Percentiles rank a stretch among this genome's conserved stretches.
Evolutionary conservation across 2,329 filamentous ascomycete species (phyloP).

Genomic region (Aspergillus transmontanensis): DNA sequence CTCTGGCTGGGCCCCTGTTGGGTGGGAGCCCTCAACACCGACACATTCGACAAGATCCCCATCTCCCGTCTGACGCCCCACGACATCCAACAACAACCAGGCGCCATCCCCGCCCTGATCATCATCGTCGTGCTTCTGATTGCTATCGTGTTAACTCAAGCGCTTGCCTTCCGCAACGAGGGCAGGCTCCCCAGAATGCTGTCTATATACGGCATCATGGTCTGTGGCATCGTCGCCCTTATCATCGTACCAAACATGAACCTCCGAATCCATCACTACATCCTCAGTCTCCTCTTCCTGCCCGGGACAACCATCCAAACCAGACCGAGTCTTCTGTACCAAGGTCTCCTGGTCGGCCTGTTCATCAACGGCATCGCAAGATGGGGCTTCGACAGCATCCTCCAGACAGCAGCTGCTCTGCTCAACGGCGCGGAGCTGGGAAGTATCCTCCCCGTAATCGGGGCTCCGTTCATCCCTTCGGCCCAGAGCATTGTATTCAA

Average conservation of each 20-base stretch:
- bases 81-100: constrained; percentile 62
- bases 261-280: constrained; percentile 66
- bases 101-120: constrained; percentile 60
- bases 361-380: constrained; percentile 66
- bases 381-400: constrained; percentile 65
- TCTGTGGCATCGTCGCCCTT: constrained; percentile 47
- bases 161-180: constrained; percentile 59
- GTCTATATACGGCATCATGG: constrained; percentile 51
- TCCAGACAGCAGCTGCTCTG: constrained; percentile 58
- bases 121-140: constrained; percentile 55
- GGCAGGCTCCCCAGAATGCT: constrained; percentile 53
- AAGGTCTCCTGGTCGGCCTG: constrained; percentile 62
- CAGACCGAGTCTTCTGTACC: constrained; percentile 60
- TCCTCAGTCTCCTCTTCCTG: constrained; percentile 60
- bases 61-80: constrained; percentile 64
- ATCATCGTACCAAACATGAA: constrained; percentile 60
- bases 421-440: constrained; percentile 39
- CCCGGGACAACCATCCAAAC: constrained; percentile 63
- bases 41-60: constrained; percentile 65
- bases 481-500: constrained; percentile 38
- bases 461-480: constrained; percentile 20
- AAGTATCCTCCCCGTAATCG: constrained; percentile 35
- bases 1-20: constrained; percentile 64
- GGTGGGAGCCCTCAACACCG: constrained; percentile 64
- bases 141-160: constrained; percentile 57